Base-by-base conservation (phyloP, 2,329 filamentous ascomycete genomes). In the Byssothecium circinans region DNA sequence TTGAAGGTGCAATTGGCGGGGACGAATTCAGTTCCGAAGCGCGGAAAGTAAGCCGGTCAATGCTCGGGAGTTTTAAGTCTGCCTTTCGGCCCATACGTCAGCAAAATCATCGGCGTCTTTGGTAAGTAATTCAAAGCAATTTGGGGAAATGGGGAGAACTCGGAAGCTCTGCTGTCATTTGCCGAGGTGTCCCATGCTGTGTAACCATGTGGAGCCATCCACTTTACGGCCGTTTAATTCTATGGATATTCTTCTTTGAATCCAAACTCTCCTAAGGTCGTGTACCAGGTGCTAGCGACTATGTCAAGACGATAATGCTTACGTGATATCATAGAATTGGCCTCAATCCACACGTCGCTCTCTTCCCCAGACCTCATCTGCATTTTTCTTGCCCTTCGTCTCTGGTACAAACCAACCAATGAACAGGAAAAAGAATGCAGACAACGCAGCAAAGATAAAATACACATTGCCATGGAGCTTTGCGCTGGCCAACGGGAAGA, bases 321-420 rank as follows among this genome's bases (percentile, higher is more conserved):
- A n/a, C n/a, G n/a, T n/a, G n/a, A n/a, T n/a, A n/a, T n/a, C 20
- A 27, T n/a, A 39, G 12, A 27, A 20, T 14, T 15, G 8, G 12
- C 17, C 15, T 40, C 27, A 50, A 18, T 71, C 68, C 27, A 64
- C 66, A 22, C 69, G 54, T 44, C 66, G 63, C 51, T 76, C 77
- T 47, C 89, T 78, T 1, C 88, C 89, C 91, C 91, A 96, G n/a
- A 96, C 91, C 66, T 96, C 91, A 62, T 95, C 89, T 0, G 82
- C 84, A 62, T 87, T 86, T 63, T 82, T 84, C 78, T 89, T 95
- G 2, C 89, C 91, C 62, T 85, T 89, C 0, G 91, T 96, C 75
- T 97, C 92, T 0, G 92, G 92, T 15, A 97, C 89, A 38, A 77
- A 82, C 73, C 78, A 81, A 8, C 77, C 76, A 19, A 96, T 85